Conservation (phyloP, 768 basidiomycete genomes). For the Lactarius sanguifluus region DNA sequence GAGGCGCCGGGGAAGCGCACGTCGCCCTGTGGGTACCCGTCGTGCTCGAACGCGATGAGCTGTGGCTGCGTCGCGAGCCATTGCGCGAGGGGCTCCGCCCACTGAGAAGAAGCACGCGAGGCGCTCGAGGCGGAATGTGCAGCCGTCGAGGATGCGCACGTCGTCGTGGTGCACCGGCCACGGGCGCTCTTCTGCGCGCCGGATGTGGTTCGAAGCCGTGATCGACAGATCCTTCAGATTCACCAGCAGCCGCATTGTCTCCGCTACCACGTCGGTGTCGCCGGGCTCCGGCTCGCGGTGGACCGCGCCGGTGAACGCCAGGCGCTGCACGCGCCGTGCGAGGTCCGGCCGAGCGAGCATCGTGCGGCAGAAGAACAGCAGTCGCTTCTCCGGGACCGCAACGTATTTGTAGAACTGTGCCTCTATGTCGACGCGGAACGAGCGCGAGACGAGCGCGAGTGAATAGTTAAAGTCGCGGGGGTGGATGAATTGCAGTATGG, state of each 20-base stretch:
- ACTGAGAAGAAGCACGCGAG: constrained; percentile 16
- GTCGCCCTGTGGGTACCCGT: constrained; percentile 5
- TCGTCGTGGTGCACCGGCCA: constrained; percentile 20
- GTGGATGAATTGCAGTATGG: constrained; percentile 16
- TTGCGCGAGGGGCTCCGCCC: constrained; percentile 12
- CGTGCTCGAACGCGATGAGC: constrained; percentile 21
- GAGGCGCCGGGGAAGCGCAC: background rate
- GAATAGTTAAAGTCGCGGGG: constrained; percentile 15
- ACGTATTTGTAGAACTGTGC: constrained; percentile 21
- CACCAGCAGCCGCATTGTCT: constrained; percentile 18
- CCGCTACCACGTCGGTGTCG: constrained; percentile 11
- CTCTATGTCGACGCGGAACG: constrained; percentile 18
- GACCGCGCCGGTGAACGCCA: constrained; percentile 20
- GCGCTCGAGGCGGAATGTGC: constrained; percentile 24
- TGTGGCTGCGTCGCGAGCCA: constrained; percentile 25
- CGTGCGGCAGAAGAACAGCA: constrained; percentile 23
- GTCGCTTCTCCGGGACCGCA: constrained; percentile 13
- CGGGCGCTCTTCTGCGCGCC: background rate
- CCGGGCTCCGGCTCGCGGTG: constrained; percentile 16
- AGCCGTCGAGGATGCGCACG: constrained; percentile 15
- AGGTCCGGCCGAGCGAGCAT: constrained; percentile 26
- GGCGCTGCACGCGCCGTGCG: constrained; percentile 22
- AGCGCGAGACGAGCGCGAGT: constrained; percentile 16
- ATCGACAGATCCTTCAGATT: constrained; percentile 28
- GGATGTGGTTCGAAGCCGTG: background rate